Evolutionary conservation across 2,329 filamentous ascomycete species (phyloP).

Genomic region (Ascochyta fabae): DNA sequence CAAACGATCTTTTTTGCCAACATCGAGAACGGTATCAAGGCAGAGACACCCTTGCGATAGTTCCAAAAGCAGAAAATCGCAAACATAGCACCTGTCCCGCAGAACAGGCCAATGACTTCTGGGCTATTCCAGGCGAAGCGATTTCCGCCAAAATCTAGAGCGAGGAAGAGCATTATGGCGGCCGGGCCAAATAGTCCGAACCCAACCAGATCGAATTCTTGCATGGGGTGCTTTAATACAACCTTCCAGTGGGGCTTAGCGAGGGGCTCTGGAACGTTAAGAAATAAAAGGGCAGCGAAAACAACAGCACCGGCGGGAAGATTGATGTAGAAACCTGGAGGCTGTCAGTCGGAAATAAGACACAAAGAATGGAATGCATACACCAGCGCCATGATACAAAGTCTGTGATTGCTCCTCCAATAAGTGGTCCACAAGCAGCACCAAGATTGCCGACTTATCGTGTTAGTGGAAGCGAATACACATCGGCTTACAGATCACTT

Average conservation of each 20-base stretch:
- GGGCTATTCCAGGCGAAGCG: constrained; percentile 57
- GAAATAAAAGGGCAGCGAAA: constrained; percentile 53
- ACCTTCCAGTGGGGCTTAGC: constrained; percentile 58
- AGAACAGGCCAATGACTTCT: constrained; percentile 59
- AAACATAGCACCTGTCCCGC: constrained; percentile 55
- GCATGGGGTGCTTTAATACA: constrained; percentile 49
- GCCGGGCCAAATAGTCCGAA: constrained; percentile 54
- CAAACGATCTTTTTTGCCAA: constrained; percentile 41
- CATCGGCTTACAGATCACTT: constrained; percentile 53
- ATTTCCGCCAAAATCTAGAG: constrained; percentile 58
- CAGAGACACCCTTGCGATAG: constrained; percentile 63
- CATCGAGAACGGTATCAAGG: constrained; percentile 62
- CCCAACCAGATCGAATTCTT: constrained; percentile 59
- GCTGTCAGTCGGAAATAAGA: not conserved
- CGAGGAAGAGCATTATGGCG: constrained; percentile 57
- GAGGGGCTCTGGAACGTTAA: constrained; percentile 49
- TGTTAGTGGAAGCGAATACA: constrained; percentile 42
- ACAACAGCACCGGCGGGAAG: constrained; percentile 50
- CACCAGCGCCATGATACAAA: constrained; percentile 56
- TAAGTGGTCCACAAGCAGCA: constrained; percentile 52
- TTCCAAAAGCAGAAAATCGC: constrained; percentile 64
- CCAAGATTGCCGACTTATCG: constrained; percentile 50
- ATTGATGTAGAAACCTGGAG: constrained; percentile 30
- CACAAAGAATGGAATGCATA: constrained; percentile 29
- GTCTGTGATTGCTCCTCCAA: constrained; percentile 55